phyloP scores from a whole-genome alignment of 768 basidiomycete genomes.

The Russula emetica region DNA sequence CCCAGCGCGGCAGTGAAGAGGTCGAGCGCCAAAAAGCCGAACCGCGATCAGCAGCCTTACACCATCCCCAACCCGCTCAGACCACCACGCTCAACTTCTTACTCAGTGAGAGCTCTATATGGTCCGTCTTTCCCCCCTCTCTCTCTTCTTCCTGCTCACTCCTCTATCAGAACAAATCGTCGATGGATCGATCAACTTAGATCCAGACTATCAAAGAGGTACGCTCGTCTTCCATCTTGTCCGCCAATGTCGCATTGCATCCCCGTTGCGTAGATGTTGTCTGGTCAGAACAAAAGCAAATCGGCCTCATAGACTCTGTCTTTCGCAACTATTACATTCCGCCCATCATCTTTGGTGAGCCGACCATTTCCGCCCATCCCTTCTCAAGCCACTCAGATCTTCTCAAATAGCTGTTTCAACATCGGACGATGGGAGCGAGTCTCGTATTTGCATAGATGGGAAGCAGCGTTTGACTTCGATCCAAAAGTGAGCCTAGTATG shows the following conservation, averaged over 20 bases:
- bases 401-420: constrained; percentile 44
- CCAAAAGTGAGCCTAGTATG: constrained; percentile 44
- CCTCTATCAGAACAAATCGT: constrained; percentile 54
- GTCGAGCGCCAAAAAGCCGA: constrained; percentile 9
- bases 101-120: constrained; percentile 35
- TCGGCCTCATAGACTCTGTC: constrained; percentile 70
- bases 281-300: constrained; percentile 73
- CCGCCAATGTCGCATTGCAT: not conserved
- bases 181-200: constrained; percentile 59
- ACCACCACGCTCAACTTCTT: constrained; percentile 31
- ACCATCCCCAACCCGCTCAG: constrained; percentile 26
- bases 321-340: constrained; percentile 79
- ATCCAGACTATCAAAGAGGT: constrained; percentile 80
- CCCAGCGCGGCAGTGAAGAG: constrained; percentile 12
- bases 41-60: constrained; percentile 11
- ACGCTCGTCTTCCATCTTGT: constrained; percentile 15
- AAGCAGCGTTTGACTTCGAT: constrained; percentile 80
- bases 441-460: constrained; percentile 69
- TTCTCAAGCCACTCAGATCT: not conserved
- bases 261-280: constrained; percentile 55
- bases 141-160: not conserved
- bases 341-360: constrained; percentile 69
- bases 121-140: constrained; percentile 26
- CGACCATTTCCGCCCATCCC: not conserved
- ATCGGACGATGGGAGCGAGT: constrained; percentile 59